Base-by-base conservation (phyloP, 352 stramenopile genomes). In the Pseudoperonospora humuli region DNA sequence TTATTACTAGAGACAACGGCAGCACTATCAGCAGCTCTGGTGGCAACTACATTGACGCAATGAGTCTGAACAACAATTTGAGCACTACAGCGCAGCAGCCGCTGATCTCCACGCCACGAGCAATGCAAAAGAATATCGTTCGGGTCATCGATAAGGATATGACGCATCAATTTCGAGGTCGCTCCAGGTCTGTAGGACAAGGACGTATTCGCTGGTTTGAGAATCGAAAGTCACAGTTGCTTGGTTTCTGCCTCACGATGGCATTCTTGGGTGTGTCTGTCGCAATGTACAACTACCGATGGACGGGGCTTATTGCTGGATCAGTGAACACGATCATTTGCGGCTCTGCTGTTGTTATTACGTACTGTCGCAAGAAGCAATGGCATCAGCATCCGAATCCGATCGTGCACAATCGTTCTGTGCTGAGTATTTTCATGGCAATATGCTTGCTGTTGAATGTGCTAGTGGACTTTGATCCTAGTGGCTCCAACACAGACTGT, bases 61-160 rank as follows among this genome's bases (percentile, higher is more conserved):
- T 68, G 54, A 68, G 49, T 33, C 41, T 68, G 0, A 68, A 57
- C 21, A 66, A 66, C 37, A 60, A 33, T 19, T 43, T 60, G 47
- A 86, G 68, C 41, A 58, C 71, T 7, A 72, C 72, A 13, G 60
- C 75, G 50, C 75, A 85, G 45, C 74, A 85, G 45, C 74, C 75
- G 32, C 59, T 78, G 18, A 79, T 84, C 20, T 74, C 69, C 26
- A 81, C 74, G 7, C 76, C 66, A 37, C 63, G 69, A 14, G 64
- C 55, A 7, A 66, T 58, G 42, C 63, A 77, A 37, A 79, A 86
- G 56, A 88, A 84, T 46, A 75, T 87, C 49, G 88, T 93, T 36
- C 81, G 81, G 33, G 81, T 93, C 11, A 93, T 93, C 53, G 86
- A 93, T 65, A 93, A 93, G 57, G 81, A 93, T 48, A 88, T 93